A percentile compares a stretch with the other conserved stretches of the same genome.
phyloP scores from a whole-genome alignment of 371 early-diverging fungal species.

The Actinomucor elegans region DNA sequence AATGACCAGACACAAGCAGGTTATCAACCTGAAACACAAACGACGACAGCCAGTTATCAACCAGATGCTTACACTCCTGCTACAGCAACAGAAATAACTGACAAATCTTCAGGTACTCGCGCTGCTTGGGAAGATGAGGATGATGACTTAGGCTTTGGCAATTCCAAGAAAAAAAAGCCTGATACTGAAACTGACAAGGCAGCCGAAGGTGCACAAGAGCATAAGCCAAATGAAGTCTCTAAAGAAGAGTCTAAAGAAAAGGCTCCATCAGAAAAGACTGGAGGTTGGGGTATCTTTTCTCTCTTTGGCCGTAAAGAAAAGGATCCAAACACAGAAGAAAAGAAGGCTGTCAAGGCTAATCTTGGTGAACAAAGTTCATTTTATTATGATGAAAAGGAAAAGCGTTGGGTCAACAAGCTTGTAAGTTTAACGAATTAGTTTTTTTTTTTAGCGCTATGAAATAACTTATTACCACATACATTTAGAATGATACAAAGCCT shows the following conservation, averaged over 20 bases:
- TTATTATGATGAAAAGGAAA: constrained; percentile 67
- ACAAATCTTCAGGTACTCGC: constrained; percentile 4
- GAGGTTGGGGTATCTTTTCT: constrained; percentile 55
- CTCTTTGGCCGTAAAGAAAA: constrained; percentile 48
- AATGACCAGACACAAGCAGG: background rate
- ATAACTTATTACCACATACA: too few relatives aligned
- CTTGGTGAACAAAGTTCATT: constrained; percentile 68
- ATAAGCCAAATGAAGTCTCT: constrained; percentile 12
- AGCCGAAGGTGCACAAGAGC: constrained; percentile 2
- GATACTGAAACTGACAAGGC: background rate
- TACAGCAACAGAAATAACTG: background rate
- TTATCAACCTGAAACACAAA: constrained; percentile 11
- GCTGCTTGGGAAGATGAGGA: constrained; percentile 31
- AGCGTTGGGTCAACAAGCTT: constrained; percentile 59
- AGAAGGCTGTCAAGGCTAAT: constrained; percentile 63
- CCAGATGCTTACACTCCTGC: constrained; percentile 18
- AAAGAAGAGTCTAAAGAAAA: constrained; percentile 24
- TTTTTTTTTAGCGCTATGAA: too few relatives aligned
- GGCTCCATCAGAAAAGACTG: constrained; percentile 15
- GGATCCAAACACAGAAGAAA: constrained; percentile 28
- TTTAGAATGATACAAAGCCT: constrained; percentile 27
- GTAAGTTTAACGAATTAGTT: constrained; percentile 28
- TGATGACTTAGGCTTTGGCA: constrained; percentile 62
- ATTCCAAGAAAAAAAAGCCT: constrained; percentile 31
- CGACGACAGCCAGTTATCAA: constrained; percentile 15